A percentile compares a stretch with the other conserved stretches of the same genome.
phyloP scores from a whole-genome alignment of 306 rosid genomes.

The Aeschynomene evenia region DNA sequence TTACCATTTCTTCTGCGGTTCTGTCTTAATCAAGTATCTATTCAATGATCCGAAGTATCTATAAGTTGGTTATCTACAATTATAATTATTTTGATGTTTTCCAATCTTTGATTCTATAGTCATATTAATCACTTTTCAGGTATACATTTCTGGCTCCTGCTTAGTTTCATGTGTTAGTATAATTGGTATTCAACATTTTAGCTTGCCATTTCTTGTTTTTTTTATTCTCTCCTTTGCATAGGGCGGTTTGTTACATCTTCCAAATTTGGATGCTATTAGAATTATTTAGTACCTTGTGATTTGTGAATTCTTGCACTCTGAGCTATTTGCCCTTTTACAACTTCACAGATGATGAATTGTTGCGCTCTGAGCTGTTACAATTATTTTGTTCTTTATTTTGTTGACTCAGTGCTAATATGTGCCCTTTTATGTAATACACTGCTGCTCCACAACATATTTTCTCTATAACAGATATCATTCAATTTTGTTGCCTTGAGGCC shows the following conservation, averaged over 20 bases:
- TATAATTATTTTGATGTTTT: background rate
- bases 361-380: too few relatives aligned
- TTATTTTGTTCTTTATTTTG: too few relatives aligned
- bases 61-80: background rate
- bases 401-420: background rate
- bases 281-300: slow-evolving; percentile 8
- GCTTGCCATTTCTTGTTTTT: background rate
- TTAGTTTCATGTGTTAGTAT: background rate
- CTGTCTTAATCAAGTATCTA: background rate
- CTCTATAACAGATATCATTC: background rate
- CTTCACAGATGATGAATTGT: too few relatives aligned
- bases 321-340: too few relatives aligned
- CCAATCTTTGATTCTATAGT: slow-evolving; percentile 2
- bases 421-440: background rate
- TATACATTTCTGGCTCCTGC: background rate
- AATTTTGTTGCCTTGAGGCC: background rate
- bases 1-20: background rate
- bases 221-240: background rate
- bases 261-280: background rate
- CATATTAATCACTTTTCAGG: background rate
- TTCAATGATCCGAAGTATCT: background rate
- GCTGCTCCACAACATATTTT: background rate
- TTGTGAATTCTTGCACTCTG: too few relatives aligned
- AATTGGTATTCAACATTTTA: background rate
- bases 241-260: background rate